Evolutionary conservation across 2,329 filamentous ascomycete species (phyloP), one percentile per base, ranked within the genome.

Genomic region (Apiospora sp.): DNA sequence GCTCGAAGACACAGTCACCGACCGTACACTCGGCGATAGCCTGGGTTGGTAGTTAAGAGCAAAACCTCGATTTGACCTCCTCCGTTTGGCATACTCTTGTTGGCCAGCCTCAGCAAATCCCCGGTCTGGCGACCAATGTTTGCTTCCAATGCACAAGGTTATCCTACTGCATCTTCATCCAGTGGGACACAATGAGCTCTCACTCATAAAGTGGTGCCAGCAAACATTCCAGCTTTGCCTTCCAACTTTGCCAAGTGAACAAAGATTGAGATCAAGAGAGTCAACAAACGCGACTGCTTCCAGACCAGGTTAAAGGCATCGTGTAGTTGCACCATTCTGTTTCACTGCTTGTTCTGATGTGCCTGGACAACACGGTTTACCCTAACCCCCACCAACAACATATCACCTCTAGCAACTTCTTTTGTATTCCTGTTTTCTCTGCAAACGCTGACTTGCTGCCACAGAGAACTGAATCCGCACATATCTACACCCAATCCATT

Each of bases 391-490:
- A 19, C 8, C 19, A 64, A n/a, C n/a, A n/a, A 4, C 19, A 6
- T 4, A 64, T n/a, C 41, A 10, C 34, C 34, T 64, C 30, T 30
- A 12, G 34, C 19, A 12, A 64, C 34, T 41, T 41, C 22, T 58
- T 58, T 58, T 58, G 6, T 10, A 4, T 19, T 41, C 41, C 14
- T 64, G 34, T n/a, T 64, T 41, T 13, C 30, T 64, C 10, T 64
- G 34, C 67, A 68, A 46, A 19, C n/a, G 41, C 41, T 48, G 30
- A 48, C 24, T 68, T 30, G 24, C n/a, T 68, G 64, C 12, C n/a
- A 6, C 14, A 68, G 41, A n/a, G 1, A 68, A 13, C 22, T n/a
- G 27, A 14, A 30, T 48, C 27, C 34, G 8, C 44, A 68, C n/a
- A 68, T 68, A 46, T 30, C 27, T 24, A 61, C 10, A 44, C n/a